These are phyloP conservation scores for Echium plantagineum DNA, from an alignment of 257 asterid species.

Conservation along the genomic window DNA sequence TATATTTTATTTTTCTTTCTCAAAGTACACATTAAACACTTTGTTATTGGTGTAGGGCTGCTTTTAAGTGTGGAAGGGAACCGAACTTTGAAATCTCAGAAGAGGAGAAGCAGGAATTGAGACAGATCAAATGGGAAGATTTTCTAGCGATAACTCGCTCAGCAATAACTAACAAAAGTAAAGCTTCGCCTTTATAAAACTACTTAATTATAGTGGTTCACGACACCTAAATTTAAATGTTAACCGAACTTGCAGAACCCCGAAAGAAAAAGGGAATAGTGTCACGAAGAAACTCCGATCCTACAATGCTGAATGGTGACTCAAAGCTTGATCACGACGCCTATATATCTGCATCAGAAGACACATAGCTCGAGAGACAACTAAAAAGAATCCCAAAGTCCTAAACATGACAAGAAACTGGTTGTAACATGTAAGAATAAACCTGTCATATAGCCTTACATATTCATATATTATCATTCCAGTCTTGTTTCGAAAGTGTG, in stretches of 20 bases:
- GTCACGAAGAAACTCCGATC: slow-evolving; percentile 26
- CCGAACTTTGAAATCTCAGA: slow-evolving; percentile 84
- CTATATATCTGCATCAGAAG: slow-evolving; percentile 53
- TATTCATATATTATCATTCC: slow-evolving; percentile 6
- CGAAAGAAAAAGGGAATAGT: slow-evolving; percentile 40
- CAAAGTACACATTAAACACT: neutral
- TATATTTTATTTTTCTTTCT: neutral
- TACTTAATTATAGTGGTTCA: neutral
- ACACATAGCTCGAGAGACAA: slow-evolving; percentile 23
- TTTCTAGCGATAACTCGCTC: slow-evolving; percentile 72
- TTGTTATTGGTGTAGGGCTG: slow-evolving; percentile 49
- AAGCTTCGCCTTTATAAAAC: slow-evolving; percentile 3
- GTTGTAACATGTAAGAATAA: neutral
- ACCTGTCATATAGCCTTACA: slow-evolving; percentile 5
- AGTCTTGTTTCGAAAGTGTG: slow-evolving; percentile 5
- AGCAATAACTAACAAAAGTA: slow-evolving; percentile 75
- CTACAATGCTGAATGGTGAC: slow-evolving; percentile 16
- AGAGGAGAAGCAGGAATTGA: slow-evolving; percentile 69
- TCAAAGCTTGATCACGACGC: slow-evolving; percentile 44
- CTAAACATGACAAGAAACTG: too few relatives aligned
- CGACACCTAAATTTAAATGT: neutral
- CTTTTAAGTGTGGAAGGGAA: slow-evolving; percentile 97
- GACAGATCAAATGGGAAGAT: slow-evolving; percentile 68
- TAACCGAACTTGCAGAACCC: slow-evolving; percentile 32
- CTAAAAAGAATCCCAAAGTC: slow-evolving; percentile 5